Conservation (phyloP, 2,329 filamentous ascomycete genomes). For the Colletotrichum salicis region DNA sequence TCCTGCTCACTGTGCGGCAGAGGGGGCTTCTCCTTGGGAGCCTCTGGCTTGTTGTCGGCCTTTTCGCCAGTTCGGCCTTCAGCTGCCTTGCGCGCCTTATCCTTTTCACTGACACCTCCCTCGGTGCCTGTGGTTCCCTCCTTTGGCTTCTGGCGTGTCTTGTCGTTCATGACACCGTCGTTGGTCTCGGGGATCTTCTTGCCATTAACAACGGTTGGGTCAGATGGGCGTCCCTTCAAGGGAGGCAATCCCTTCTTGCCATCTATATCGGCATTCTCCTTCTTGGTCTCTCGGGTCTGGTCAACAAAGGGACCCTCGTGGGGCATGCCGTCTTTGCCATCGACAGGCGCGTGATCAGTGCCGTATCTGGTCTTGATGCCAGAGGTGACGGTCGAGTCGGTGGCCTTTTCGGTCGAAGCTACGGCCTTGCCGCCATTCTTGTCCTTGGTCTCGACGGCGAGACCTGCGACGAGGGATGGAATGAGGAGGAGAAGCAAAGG, state of each 20-base stretch:
- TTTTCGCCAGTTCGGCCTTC: constrained; percentile 74
- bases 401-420: constrained; percentile 38
- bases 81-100: constrained; percentile 76
- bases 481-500: constrained; percentile 70
- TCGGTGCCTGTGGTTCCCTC: constrained; percentile 89
- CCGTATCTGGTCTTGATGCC: constrained; percentile 50
- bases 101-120: constrained; percentile 89
- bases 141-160: constrained; percentile 78
- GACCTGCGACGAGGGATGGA: constrained; percentile 59
- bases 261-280: constrained; percentile 45
- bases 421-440: constrained; percentile 40
- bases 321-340: constrained; percentile 93
- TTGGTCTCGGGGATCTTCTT: constrained; percentile 71
- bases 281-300: constrained; percentile 44
- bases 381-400: constrained; percentile 40
- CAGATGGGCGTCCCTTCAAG: constrained; percentile 61
- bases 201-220: constrained; percentile 66
- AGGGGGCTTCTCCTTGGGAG: constrained; percentile 86
- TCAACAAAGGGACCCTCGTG: constrained; percentile 85
- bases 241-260: constrained; percentile 53
- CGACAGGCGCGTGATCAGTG: constrained; percentile 85
- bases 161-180: constrained; percentile 94
- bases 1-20: constrained; percentile 84
- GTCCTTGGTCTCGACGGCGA: constrained; percentile 45
- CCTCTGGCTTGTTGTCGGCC: constrained; percentile 79